Conservation (phyloP, 2,329 filamentous ascomycete genomes). For the Verticillium albo-atrum region DNA sequence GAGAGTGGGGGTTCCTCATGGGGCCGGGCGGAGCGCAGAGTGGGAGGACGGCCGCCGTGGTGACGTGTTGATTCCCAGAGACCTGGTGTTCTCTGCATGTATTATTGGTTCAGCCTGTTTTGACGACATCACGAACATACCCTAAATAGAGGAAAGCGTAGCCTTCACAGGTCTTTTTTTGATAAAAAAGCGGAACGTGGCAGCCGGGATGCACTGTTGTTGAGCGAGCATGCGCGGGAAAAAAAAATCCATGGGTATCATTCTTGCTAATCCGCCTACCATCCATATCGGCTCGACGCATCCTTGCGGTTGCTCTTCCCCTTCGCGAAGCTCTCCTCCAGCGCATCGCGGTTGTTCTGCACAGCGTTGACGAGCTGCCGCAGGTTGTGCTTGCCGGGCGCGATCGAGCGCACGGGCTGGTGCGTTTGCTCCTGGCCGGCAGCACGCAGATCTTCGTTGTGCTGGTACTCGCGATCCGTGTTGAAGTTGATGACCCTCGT, state of each 20-base stretch:
- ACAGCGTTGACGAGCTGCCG: conserved; percentile 83
- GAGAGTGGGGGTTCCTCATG: conserved; percentile 60
- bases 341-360: conserved; percentile 74
- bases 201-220: not conserved
- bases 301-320: conserved; percentile 77
- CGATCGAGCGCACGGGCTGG: conserved; percentile 77
- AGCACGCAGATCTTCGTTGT: conserved; percentile 73
- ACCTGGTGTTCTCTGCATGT: not conserved
- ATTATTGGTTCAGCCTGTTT: not conserved
- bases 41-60: conserved; percentile 43
- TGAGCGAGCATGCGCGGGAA: too few species aligned
- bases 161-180: not conserved
- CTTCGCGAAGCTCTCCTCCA: conserved; percentile 88
- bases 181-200: not conserved
- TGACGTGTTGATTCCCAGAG: conserved; percentile 39
- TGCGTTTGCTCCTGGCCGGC: conserved; percentile 68
- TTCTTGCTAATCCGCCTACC: conserved; percentile 36
- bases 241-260: conserved; percentile 1
- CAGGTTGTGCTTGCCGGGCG: conserved; percentile 85
- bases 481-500: conserved; percentile 81
- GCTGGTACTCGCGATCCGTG: conserved; percentile 79
- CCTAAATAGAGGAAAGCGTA: not conserved
- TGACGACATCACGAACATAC: not conserved
- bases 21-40: conserved; percentile 27
- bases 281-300: conserved; percentile 79